Evolutionary conservation across 2,329 filamentous ascomycete genomes (phyloP), one percentile per base, ranked within the genome.

Genomic region (Zasmidium angulare): DNA sequence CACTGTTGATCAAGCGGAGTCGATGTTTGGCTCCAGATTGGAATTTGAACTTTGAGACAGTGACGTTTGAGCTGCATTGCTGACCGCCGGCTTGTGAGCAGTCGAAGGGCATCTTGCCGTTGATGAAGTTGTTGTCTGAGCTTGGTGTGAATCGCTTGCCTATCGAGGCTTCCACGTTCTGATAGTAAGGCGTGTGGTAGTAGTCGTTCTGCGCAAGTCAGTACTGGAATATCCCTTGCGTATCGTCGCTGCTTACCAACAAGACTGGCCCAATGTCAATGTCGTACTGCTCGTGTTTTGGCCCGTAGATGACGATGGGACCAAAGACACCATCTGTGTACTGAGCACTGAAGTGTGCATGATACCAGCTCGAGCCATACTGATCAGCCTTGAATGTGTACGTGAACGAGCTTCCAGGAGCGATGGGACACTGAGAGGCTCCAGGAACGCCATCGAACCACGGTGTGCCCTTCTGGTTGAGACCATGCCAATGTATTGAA

Each of bases 381-480:
- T 77, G 72, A 6, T 63, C 61, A 1, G 76, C 77, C 29, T 60
- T 64, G 70, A 74, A 78, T 0, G 63, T 72, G 57, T 73, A 72
- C 4, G 70, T 71, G 62, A 66, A 66, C 11, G 55, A 63, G 19
- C 9, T 40, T 3, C 73, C 72, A 0, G 74, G 74, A 2, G 74
- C 69, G 21, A 77, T 74, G 3, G 77, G 77, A 62, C 77, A 81
- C 56, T 81, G 77, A 4, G 75, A 77, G 3, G 79, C 69, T n/a
- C 75, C 75, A 47, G 77, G 77, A 29, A 77, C 77, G 47, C 80
- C 80, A 56, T 82, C 80, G 51, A 79, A 74, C 46, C 75, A 72
- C 63, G 86, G 86, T 0, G 81, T 84, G 60, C 78, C 81, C 60
- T 72, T 81, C 62, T 78, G 78, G 22, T 74, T 72, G 2, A 82